These are phyloP conservation scores for Pyrenochaeta sp. DNA, from an alignment of 2,329 filamentous ascomycete genomes.

Conservation along the genomic window DNA sequence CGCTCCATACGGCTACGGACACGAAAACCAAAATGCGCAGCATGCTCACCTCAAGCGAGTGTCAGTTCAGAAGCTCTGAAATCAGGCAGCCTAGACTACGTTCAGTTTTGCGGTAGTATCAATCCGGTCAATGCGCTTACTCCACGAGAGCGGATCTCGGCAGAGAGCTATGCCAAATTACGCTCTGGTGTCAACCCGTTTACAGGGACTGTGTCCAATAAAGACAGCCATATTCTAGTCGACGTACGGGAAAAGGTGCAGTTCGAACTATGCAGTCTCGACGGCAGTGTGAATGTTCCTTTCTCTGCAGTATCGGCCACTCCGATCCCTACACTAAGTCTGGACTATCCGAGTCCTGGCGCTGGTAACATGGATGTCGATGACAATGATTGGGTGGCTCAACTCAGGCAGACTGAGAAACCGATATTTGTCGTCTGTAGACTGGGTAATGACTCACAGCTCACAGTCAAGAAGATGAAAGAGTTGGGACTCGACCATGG, in stretches of 20 bases:
- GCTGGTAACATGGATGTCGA: constrained; percentile 13
- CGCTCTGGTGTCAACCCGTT: constrained; percentile 42
- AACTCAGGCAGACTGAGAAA: constrained; percentile 42
- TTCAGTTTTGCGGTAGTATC: constrained; percentile 79
- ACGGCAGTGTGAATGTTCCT: constrained; percentile 77
- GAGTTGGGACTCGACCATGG: constrained; percentile 63
- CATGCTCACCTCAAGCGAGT: constrained; percentile 71
- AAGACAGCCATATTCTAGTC: constrained; percentile 66
- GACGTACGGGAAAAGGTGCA: constrained; percentile 88
- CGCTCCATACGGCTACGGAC: constrained; percentile 77
- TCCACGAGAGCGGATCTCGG: constrained; percentile 72
- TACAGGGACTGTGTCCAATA: constrained; percentile 37
- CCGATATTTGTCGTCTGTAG: constrained; percentile 77
- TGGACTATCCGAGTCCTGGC: constrained; percentile 1
- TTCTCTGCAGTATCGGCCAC: constrained; percentile 62
- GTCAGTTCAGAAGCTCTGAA: constrained; percentile 70
- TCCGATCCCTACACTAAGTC: constrained; percentile 4
- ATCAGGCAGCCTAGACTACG: constrained; percentile 78
- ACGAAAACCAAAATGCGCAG: constrained; percentile 73
- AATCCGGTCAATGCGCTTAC: constrained; percentile 64
- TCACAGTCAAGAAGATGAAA: constrained; percentile 71
- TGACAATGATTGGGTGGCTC: constrained; percentile 36
- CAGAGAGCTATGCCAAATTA: constrained; percentile 63
- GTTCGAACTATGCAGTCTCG: constrained; percentile 79
- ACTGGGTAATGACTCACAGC: constrained; percentile 79